phyloP scores from a whole-genome alignment of 371 early-diverging fungal species.

The Circinella umbellata region DNA sequence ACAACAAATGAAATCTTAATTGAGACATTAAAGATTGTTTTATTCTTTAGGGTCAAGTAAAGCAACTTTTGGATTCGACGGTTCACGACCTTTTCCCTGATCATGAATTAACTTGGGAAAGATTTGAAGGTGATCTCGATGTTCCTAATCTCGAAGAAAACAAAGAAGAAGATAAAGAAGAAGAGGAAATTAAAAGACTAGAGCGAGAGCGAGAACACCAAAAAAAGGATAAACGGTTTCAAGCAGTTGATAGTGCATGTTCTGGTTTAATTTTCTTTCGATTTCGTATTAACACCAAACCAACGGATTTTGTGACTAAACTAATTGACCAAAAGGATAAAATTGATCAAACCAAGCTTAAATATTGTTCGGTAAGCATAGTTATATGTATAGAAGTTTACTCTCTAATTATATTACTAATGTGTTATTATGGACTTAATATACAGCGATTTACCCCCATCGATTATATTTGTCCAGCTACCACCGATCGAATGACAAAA shows the following conservation, averaged over 20 bases:
- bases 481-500: constrained; percentile 39
- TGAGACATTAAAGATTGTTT: too few relatives aligned
- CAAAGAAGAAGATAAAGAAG: constrained; percentile 25
- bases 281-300: constrained; percentile 54
- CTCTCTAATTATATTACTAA: too few relatives aligned
- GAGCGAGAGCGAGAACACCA: constrained; percentile 7
- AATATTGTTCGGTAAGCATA: constrained; percentile 43
- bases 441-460: constrained; percentile 56
- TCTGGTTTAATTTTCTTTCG: constrained; percentile 58
- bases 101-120: constrained; percentile 45
- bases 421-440: neutral
- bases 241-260: constrained; percentile 62
- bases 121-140: constrained; percentile 48
- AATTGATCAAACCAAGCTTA: constrained; percentile 23
- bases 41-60: constrained; percentile 50
- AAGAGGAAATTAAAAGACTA: constrained; percentile 13
- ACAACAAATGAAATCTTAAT: too few relatives aligned
- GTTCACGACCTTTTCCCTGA: constrained; percentile 46
- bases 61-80: constrained; percentile 44
- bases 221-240: constrained; percentile 46
- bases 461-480: constrained; percentile 56
- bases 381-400: too few relatives aligned
- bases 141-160: constrained; percentile 29
- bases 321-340: constrained; percentile 35
- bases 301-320: constrained; percentile 44